These are phyloP conservation scores for Hypomyces rosellus DNA, from an alignment of 2,329 filamentous ascomycete species.

Conservation along the genomic window DNA sequence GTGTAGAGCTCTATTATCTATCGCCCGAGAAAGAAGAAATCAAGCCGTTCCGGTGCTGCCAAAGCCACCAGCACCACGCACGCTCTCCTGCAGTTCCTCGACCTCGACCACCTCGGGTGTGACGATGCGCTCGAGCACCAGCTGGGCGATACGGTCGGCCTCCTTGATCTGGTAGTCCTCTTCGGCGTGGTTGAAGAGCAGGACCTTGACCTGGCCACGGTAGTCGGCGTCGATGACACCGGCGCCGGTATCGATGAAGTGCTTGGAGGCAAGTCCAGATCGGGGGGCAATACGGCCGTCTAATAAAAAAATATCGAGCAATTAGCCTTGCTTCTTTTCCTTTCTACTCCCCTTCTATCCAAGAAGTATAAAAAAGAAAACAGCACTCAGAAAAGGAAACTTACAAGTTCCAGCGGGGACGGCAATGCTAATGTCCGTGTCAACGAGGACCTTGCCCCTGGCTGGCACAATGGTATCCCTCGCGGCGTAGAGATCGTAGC, in stretches of 20 bases:
- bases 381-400: constrained; percentile 23
- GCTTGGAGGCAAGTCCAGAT: constrained; percentile 84
- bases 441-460: constrained; percentile 77
- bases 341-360: not conserved
- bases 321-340: not conserved
- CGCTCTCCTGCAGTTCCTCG: constrained; percentile 79
- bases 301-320: constrained; percentile 27
- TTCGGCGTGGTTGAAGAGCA: constrained; percentile 89
- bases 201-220: constrained; percentile 84
- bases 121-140: constrained; percentile 89
- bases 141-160: constrained; percentile 88
- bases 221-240: constrained; percentile 98
- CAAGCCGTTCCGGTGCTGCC: constrained; percentile 65
- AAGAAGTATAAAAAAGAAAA: no score
- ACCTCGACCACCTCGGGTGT: constrained; percentile 92
- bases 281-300: constrained; percentile 87
- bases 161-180: constrained; percentile 73
- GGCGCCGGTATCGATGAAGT: constrained; percentile 93
- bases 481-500: constrained; percentile 87
- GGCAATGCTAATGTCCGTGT: constrained; percentile 86
- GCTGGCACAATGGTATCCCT: constrained; percentile 70
- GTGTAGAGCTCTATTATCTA: no score
- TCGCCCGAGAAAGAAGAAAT: not conserved
- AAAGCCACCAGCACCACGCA: constrained; percentile 84
- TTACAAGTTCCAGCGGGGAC: constrained; percentile 85